Evolutionary conservation across 2,329 filamentous ascomycete species (phyloP), one percentile per base, ranked within the genome.

Genomic region (Eurotiales sp.): DNA sequence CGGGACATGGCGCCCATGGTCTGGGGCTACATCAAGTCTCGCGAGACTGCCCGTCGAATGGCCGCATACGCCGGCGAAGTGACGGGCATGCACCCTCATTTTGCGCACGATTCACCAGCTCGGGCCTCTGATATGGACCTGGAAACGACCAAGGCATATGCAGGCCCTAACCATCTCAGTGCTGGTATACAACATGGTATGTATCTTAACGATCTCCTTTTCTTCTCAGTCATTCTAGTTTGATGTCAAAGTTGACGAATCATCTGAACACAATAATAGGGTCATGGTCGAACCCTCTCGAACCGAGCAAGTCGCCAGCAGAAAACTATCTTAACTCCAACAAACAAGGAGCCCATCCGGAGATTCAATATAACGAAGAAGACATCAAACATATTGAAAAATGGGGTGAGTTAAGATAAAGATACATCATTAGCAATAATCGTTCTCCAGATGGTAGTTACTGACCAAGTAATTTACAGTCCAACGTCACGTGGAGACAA

Each of bases 1-100:
- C 79, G 87, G 21, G 88, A 91, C 62, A 90, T 91, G 87, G 86
- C 84, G 1, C 86, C 87, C 8, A 89, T 88, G 84, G 86, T 91
- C 5, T 90, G 87, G 87, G 84, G 84, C 3, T 90, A 90, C 70
- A 87, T 90, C 75, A 90, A 90, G 72, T 88, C 84, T 2, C 84
- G 87, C 52, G 87, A 90, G 77, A 90, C 86, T 3, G 87, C 87
- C 1, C 80, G 87, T 3, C 82, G 86, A 56, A 90, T 90, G 87
- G 79, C 85, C 22, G 83, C 86, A 0, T 90, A 88, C 57, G 86
- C 86, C 1, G 87, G 87, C 54, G 87, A 91, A 65, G 86, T 88
- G 19, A 77, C 76, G 17, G 57, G 59, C 8, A 75, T 79, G 75
- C 87, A 90, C 65, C 88, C 88, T 10, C 84, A 85, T 75, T 91